Evolutionary conservation across 1,284 basidiomycete genomes (phyloP).

Genomic region (Leucoagaricus sp.): DNA sequence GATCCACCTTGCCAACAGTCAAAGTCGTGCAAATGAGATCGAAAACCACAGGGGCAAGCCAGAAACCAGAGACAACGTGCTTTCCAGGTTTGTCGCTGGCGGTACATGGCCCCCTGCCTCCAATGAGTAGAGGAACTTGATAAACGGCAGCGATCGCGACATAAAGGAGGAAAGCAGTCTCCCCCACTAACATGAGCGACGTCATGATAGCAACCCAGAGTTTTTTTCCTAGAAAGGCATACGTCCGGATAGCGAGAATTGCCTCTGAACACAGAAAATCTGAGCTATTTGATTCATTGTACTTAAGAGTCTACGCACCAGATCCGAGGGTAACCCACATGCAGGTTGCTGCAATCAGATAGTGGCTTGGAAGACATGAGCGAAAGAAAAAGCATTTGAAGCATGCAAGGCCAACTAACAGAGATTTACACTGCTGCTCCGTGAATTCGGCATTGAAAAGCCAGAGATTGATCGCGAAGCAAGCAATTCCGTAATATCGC

Average conservation of each 20-base stretch:
- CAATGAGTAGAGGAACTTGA: slow-evolving; percentile 16
- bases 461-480: slow-evolving; percentile 18
- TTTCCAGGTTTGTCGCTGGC: slow-evolving; percentile 19
- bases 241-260: slow-evolving; percentile 18
- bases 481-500: slow-evolving; percentile 17
- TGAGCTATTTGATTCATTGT: neutral
- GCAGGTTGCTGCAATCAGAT: slow-evolving; percentile 19
- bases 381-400: no score
- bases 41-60: slow-evolving; percentile 21
- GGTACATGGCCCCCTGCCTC: slow-evolving; percentile 16
- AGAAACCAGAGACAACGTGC: slow-evolving; percentile 19
- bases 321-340: slow-evolving; percentile 19
- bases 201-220: slow-evolving; percentile 13
- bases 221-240: slow-evolving; percentile 19
- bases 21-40: slow-evolving; percentile 18
- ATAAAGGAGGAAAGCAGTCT: slow-evolving; percentile 18
- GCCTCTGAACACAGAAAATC: slow-evolving; percentile 10
- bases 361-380: slow-evolving; percentile 13
- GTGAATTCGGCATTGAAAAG: slow-evolving; percentile 18
- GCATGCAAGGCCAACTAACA: no score
- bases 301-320: neutral
- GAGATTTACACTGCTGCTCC: slow-evolving; percentile 13
- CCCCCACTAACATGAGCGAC: slow-evolving; percentile 10
- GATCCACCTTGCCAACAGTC: slow-evolving; percentile 14
- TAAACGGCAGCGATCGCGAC: slow-evolving; percentile 17